Base-by-base conservation (phyloP, 768 basidiomycete genomes). In the Tylopilus balloui region DNA sequence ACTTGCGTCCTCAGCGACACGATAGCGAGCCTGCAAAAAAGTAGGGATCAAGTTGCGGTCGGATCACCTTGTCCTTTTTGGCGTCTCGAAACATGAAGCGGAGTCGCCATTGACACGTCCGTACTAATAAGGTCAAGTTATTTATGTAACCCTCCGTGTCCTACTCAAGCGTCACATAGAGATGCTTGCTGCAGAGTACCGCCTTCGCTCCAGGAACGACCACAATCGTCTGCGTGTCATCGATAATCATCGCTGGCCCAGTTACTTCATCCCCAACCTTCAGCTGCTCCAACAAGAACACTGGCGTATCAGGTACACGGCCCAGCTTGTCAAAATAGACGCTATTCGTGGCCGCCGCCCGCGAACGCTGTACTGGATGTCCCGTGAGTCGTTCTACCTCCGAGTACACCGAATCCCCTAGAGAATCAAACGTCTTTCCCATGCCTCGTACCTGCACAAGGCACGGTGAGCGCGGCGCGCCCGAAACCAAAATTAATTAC, bases 191-290 rank as follows among this genome's bases (percentile, higher is more conserved):
- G 41, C 83, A 78, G 48, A 90, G 61, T 8, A 86, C 70, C 17
- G 80, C 86, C 61, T 67, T 78, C 42, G 86, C 81, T 14, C 77
- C 81, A 0, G 90, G 87, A 19, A 92, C 81, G 4, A 98, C 69
- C 27, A 98, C 86, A 52, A 97, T 90, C 20, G 94, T 96, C 72
- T 96, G 95, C 19, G 94, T 97, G 56, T 90, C 76, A 67, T 98
- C 94, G 59, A 96, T 89, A 52, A 98, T 86, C 80, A 97, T 86
- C 29, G 92, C 91, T 9, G 95, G 93, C 8, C 94, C 95, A 37
- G 78, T 68, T 23, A 95, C 72, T 34, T 74, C 71, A 48, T 92
- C 86, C 3, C 92, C 93, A 12, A 83, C 71, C 0, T 70, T 72
- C 49, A 97, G 68, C 13, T 72, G 69, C 36, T 79, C 80, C 52